phyloP scores from a whole-genome alignment of 2,329 filamentous ascomycete species.

The Fusarium verticillioides region DNA sequence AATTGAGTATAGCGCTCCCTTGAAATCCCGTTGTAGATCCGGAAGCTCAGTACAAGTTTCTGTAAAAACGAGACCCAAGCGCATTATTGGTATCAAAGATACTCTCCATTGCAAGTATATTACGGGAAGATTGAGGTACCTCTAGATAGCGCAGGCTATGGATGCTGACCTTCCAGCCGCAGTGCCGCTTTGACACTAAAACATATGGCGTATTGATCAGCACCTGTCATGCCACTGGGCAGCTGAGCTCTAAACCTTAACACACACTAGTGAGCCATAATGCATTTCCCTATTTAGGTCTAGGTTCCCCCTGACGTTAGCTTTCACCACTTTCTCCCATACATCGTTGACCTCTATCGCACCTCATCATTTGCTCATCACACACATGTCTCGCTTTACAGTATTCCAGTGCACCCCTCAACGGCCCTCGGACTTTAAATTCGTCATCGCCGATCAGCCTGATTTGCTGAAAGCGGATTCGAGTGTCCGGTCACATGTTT shows the following conservation, averaged over 20 bases:
- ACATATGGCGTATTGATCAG: neutral
- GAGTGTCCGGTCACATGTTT: neutral
- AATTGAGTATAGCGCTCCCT: neutral
- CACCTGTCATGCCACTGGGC: neutral
- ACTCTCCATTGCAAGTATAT: fast-evolving
- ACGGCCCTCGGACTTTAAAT: neutral
- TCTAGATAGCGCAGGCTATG: fast-evolving
- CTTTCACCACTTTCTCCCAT: neutral
- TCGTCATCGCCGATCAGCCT: neutral
- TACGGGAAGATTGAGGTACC: neutral
- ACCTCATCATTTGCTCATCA: neutral
- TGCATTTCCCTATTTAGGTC: neutral
- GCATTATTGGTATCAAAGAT: neutral
- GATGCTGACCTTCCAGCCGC: fast-evolving
- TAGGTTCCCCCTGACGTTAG: neutral
- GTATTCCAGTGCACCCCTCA: too few relatives aligned
- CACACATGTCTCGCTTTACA: neutral
- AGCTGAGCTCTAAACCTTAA: neutral
- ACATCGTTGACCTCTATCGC: neutral
- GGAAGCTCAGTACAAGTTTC: neutral
- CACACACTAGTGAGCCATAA: neutral
- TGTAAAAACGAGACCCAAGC: fast-evolving
- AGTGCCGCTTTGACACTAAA: neutral
- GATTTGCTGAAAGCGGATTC: neutral
- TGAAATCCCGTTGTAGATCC: neutral